Base-by-base conservation (phyloP, 192 early-diverging fungal species). In the Radiomyces spectabilis region DNA sequence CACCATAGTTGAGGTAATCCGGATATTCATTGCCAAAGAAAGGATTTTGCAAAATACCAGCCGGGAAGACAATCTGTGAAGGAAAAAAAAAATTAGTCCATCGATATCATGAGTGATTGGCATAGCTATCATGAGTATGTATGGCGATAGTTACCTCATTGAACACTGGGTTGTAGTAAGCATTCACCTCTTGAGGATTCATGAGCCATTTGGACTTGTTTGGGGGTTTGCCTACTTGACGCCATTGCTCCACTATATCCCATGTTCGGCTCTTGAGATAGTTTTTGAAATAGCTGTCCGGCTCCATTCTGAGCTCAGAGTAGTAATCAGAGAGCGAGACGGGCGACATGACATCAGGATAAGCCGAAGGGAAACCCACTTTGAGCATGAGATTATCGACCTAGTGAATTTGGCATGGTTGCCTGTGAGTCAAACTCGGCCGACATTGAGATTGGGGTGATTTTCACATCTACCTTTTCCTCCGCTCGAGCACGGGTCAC, bases 1-100 rank as follows among this genome's bases (percentile, higher is more conserved):
- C 77, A 24, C 83, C 85, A 61, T 76, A 85, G 38, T 83, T 81
- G 7, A 87, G 39, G 41, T 84, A 84, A 21, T 75, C 65, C 4
- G 78, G 82, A 27, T 56, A 51, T 9, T 57, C 47, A 2, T 33
- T 35, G 21, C 52, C 38, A 33, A 75, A 84, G 48, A 70, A 77
- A 18, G 82, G 82, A 10, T 19, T 26, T 42, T 80, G 82, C 16
- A 84, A 42, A n/a, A 82, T 75, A 4, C 79, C 82, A 1, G 81
- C 81, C 24, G 66, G 60, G 41, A 79, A 61, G 6, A 69, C 65
- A 51, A 76, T 75, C 63, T 53, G 46, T 16, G 44, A 35, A n/a
- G 24, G 24, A 48, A 48, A 48, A 48, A 48, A 48, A 48, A 26
- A 48, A 48, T 25, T 27, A 48, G 30, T n/a, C n/a, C n/a, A n/a